Conservation (phyloP, 2,329 filamentous ascomycete species). For the Clonostachys sp. region DNA sequence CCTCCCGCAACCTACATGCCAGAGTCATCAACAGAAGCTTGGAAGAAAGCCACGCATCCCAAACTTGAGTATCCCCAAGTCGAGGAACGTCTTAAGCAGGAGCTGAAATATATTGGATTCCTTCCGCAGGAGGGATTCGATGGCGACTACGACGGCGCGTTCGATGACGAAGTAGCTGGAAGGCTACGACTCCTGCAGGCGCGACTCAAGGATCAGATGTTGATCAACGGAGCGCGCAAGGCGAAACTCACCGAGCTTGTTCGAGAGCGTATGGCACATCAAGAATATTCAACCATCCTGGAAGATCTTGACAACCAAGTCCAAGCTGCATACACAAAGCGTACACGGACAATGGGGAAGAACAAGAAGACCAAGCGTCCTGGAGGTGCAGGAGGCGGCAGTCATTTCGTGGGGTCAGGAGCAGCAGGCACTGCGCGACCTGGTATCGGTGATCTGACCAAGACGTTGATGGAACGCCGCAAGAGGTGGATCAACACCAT, state of each 20-base stretch:
- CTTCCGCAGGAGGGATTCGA: conserved; percentile 60
- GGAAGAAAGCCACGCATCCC: conserved; percentile 71
- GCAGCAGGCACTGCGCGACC: conserved; percentile 62
- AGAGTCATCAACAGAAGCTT: conserved; percentile 69
- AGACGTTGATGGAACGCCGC: conserved; percentile 87
- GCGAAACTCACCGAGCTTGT: conserved; percentile 80
- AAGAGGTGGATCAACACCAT: conserved; percentile 88
- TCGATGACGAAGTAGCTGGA: conserved; percentile 90
- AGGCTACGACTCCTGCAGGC: conserved; percentile 81
- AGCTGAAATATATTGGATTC: conserved; percentile 87
- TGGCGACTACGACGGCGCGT: conserved; percentile 83
- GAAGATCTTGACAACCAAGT: conserved; percentile 96
- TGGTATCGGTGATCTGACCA: conserved; percentile 85
- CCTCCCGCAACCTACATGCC: conserved; percentile 76
- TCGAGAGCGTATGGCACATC: conserved; percentile 88
- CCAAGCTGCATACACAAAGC: conserved; percentile 91
- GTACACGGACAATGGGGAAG: conserved; percentile 90
- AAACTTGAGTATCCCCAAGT: conserved; percentile 82
- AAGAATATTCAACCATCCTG: conserved; percentile 94
- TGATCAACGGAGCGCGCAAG: conserved; percentile 89
- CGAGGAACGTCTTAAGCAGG: conserved; percentile 86
- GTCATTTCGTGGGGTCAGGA: conserved; percentile 54
- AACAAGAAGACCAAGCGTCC: conserved; percentile 84
- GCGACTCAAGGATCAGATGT: conserved; percentile 75
- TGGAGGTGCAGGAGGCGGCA: conserved; percentile 70